phyloP scores from a whole-genome alignment of 768 basidiomycete genomes.

The Hericium rajendrae region DNA sequence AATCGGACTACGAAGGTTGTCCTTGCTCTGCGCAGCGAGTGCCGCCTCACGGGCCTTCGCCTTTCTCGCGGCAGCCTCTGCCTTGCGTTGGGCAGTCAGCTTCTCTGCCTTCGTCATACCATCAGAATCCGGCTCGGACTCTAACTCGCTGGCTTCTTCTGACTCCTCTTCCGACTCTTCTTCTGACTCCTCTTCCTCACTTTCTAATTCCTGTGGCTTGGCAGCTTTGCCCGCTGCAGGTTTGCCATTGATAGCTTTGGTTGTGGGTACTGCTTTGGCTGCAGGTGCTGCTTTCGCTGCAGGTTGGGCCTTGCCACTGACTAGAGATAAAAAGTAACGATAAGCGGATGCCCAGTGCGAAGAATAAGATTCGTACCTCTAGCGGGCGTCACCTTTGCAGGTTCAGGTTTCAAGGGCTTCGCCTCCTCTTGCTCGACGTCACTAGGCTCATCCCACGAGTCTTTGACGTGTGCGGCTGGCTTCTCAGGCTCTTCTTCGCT shows the following conservation, averaged over 20 bases:
- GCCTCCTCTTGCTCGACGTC: slow-evolving; percentile 30
- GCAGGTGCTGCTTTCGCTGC: slow-evolving; percentile 8
- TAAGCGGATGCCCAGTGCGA: neutral
- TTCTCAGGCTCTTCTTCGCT: slow-evolving; percentile 39
- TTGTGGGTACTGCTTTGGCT: slow-evolving; percentile 14
- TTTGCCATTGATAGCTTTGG: slow-evolving; percentile 21
- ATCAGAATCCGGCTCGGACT: slow-evolving; percentile 45
- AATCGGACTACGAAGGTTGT: slow-evolving; percentile 90
- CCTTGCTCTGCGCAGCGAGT: slow-evolving; percentile 76
- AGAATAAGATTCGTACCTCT: neutral
- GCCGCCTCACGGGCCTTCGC: slow-evolving; percentile 79
- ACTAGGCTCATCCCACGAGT: slow-evolving; percentile 40
- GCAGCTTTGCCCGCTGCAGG: slow-evolving; percentile 17
- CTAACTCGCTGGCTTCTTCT: slow-evolving; percentile 20
- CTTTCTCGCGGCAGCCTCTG: slow-evolving; percentile 73
- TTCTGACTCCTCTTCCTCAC: slow-evolving; percentile 20
- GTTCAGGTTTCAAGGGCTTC: neutral
- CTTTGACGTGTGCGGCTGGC: slow-evolving; percentile 12
- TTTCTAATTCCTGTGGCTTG: slow-evolving; percentile 18
- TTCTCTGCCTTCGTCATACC: slow-evolving; percentile 62
- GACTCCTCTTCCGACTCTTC: slow-evolving; percentile 33
- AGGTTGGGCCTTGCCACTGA: slow-evolving; percentile 3
- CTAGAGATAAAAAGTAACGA: slow-evolving; percentile 1
- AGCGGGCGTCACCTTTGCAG: slow-evolving; percentile 4
- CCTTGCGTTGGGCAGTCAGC: slow-evolving; percentile 62